Conservation (phyloP, 2,329 filamentous ascomycete species). For the Trichoderma simmonsii region DNA sequence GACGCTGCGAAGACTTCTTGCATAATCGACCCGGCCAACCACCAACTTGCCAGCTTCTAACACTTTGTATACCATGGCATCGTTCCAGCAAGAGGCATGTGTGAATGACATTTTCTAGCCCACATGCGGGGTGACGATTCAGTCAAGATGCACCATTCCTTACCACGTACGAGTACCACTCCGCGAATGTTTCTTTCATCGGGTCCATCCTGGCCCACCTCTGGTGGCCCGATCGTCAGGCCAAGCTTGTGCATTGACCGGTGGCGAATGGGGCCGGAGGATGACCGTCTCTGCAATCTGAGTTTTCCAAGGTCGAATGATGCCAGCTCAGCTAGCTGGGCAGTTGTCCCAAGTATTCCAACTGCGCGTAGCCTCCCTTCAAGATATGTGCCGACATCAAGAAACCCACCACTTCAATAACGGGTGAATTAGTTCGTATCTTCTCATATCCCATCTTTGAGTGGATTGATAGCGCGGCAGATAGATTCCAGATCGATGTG, state of each 20-base stretch:
- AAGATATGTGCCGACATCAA: not conserved
- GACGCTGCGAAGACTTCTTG: not conserved
- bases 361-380: not conserved
- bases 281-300: not conserved
- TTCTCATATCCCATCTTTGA: not conserved
- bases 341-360: not conserved
- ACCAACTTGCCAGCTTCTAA: not conserved
- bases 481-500: not conserved
- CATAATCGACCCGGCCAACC: not conserved
- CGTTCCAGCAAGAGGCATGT: not conserved
- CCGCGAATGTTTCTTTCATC: not conserved
- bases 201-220: not conserved
- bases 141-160: not conserved
- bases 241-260: not conserved
- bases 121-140: not conserved
- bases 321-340: not conserved
- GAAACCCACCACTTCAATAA: not conserved
- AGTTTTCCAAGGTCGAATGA: not conserved
- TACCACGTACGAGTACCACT: not conserved
- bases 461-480: not conserved
- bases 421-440: not conserved
- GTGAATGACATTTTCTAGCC: not conserved
- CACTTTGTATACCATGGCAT: not conserved
- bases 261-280: constrained; percentile 7
- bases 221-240: not conserved